Evolutionary conservation across 495 filamentous ascomycete genomes (phyloP).

Genomic region (Cenococcum geophilum): DNA sequence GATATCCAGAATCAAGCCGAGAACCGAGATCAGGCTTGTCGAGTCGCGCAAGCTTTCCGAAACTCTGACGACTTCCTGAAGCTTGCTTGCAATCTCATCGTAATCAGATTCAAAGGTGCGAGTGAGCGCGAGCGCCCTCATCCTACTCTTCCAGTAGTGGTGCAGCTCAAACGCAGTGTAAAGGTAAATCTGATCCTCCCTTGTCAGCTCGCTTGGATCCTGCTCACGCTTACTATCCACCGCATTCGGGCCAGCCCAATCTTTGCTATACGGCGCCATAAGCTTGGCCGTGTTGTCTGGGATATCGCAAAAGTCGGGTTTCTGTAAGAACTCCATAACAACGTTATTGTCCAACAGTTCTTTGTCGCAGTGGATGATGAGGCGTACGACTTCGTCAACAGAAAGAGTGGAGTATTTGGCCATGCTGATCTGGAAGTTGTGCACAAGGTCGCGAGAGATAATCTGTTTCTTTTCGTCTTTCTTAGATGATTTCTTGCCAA

Average conservation of each 20-base stretch:
- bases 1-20: slow-evolving; percentile 92
- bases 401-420: slow-evolving; percentile 79
- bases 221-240: slow-evolving; percentile 72
- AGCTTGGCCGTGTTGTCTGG: slow-evolving; percentile 85
- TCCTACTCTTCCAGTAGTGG: slow-evolving; percentile 98
- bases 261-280: slow-evolving; percentile 90
- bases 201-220: slow-evolving; percentile 80
- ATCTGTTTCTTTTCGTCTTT: slow-evolving; percentile 96
- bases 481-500: slow-evolving; percentile 61
- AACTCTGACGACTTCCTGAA: slow-evolving; percentile 74
- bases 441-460: slow-evolving; percentile 84
- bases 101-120: slow-evolving; percentile 83
- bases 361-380: slow-evolving; percentile 91
- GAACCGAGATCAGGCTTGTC: slow-evolving; percentile 86
- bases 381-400: slow-evolving; percentile 76
- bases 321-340: slow-evolving; percentile 96
- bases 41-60: slow-evolving; percentile 87
- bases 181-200: slow-evolving; percentile 92
- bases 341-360: slow-evolving; percentile 86
- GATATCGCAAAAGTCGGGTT: slow-evolving; percentile 84
- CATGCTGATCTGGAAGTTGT: slow-evolving; percentile 87
- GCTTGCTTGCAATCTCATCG: slow-evolving; percentile 76
- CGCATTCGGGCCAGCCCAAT: slow-evolving; percentile 90
- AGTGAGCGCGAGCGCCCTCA: slow-evolving; percentile 82
- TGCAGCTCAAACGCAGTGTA: slow-evolving; percentile 90